Base-by-base conservation (phyloP, 1,284 basidiomycete species). In the Puccinia horiana region DNA sequence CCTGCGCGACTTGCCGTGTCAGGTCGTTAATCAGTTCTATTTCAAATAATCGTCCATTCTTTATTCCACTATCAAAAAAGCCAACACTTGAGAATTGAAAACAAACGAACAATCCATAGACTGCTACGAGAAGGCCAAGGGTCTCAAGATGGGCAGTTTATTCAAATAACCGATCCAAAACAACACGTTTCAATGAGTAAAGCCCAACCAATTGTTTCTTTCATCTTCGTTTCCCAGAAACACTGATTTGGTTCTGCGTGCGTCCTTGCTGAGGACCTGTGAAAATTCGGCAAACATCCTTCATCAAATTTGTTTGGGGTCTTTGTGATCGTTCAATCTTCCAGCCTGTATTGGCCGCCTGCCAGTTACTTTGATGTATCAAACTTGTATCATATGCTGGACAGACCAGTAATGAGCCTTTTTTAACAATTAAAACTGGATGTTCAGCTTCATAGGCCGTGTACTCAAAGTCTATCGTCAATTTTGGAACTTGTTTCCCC, bases 1-100 rank as follows among this genome's bases (percentile, higher is more conserved):
- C 37, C 52, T 79, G 16, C 63, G 77, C 23, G 77, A 79, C 42
- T 54, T 79, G 12, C 77, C 77, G 12, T 79, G 77, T 44, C 77
- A 79, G 23, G 49, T 79, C 49, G 67, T 79, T 26, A 70, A 79
- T 44, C 61, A 79, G 29, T 79, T 79, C 29, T 79, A 79, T 35
- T 79, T 79, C 42, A 32, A 63, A 12, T 65, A 47, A 78, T 47
- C n/a, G n/a, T n/a, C n/a, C n/a, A n/a, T 44, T 4, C 4, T 52
- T 52, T 23, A 52, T 14, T 52, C 49, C 20, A 23, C 18, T 52
- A 16, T 52, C 18, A 20, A 52, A 4, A 12, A 52, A n/a, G n/a
- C 49, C 20, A 23, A 14, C 20, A 23, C 49, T 52, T 23, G 11
- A 52, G 20, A 23, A 52, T 23, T 23, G 4, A 52, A 52, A 52